These are phyloP conservation scores for Penicillium sp. DNA, from an alignment of 2,329 filamentous ascomycete genomes.

Conservation along the genomic window DNA sequence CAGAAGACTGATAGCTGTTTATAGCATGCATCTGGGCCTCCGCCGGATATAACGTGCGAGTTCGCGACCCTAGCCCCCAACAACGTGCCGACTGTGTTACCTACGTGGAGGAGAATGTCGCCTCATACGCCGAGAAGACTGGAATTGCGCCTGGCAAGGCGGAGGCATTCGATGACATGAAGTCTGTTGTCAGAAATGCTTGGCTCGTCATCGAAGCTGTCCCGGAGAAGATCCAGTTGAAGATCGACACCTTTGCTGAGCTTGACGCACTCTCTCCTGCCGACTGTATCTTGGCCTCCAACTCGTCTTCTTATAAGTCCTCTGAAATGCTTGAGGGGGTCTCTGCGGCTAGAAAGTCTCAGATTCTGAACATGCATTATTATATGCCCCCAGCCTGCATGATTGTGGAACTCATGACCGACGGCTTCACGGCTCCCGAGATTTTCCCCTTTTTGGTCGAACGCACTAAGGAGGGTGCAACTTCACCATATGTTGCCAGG, in stretches of 20 bases:
- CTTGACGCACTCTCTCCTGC: too few species aligned
- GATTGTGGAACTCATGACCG: conserved; percentile 57
- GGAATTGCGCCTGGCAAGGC: conserved; percentile 32
- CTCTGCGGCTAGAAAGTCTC: conserved; percentile 34
- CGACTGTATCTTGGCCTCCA: too few species aligned
- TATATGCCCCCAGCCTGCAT: conserved; percentile 49
- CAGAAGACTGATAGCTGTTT: background rate
- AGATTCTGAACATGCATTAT: conserved; percentile 55
- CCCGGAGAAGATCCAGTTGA: conserved; percentile 39
- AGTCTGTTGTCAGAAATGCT: conserved; percentile 44
- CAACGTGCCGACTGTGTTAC: conserved; percentile 31
- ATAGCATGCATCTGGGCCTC: conserved; percentile 35
- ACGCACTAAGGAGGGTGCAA: conserved; percentile 41
- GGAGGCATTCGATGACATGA: conserved; percentile 38
- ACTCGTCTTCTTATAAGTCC: conserved; percentile 48
- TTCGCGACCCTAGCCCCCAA: conserved; percentile 35
- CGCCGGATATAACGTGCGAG: conserved; percentile 31
- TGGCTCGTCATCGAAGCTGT: conserved; percentile 58
- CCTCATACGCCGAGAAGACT: conserved; percentile 31
- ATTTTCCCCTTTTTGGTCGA: conserved; percentile 51
- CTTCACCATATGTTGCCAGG: conserved; percentile 45
- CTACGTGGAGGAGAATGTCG: conserved; percentile 38
- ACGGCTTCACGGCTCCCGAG: conserved; percentile 44
- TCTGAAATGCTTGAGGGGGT: conserved; percentile 51
- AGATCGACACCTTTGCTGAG: too few species aligned